Evolutionary conservation across 176 grass and related monocot genomes (phyloP), one percentile per base, ranked within the genome.

Genomic region (Zizania latifolia): DNA sequence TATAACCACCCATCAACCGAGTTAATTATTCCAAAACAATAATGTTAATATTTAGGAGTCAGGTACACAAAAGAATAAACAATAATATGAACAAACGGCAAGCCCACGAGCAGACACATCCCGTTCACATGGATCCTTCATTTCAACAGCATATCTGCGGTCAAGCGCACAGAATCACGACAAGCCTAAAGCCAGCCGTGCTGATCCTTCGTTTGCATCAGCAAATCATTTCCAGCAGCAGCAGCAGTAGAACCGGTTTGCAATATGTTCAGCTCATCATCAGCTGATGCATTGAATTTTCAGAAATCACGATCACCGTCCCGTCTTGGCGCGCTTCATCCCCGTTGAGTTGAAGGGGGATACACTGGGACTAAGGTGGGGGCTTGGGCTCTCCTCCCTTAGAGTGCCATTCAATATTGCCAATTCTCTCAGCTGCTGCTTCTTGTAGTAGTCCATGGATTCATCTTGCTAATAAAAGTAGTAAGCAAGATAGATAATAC

Each of bases 381-480:
- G 56, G 65, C 87, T 88, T 66, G 95, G 89, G 82, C 89, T 92
- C 76, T 90, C 87, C 70, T 94, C 89, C 85, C 95, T 90, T 72
- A 99, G 65, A 56, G 91, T 94, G 16, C 95, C 95, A 72, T 99
- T 99, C 59, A 92, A 68, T 58, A 94, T 99, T 4, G 95, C 92
- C 58, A 99, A 78, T 81, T 99, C 95, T 81, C 87, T 88, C 44
- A 99, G 68, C 55, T 99, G 95, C 63, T 99, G 92, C 55, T 99
- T 99, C 75, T 94, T 99, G 79, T 92, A 94, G 76, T 86, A 94
- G 57, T 99, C 95, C 84, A 99, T 90, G 39, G 88, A 90, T 73
- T 99, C 92, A 65, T 94, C 92, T 87, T 99, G 75, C 74, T 50
- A 39, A 80, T 32, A 62, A 39, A 14, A 60, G 10, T 24, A 59